Evolutionary conservation across 306 rosid genomes (phyloP), one percentile per base, ranked within the genome.

Genomic region (Mimosa pudica): DNA sequence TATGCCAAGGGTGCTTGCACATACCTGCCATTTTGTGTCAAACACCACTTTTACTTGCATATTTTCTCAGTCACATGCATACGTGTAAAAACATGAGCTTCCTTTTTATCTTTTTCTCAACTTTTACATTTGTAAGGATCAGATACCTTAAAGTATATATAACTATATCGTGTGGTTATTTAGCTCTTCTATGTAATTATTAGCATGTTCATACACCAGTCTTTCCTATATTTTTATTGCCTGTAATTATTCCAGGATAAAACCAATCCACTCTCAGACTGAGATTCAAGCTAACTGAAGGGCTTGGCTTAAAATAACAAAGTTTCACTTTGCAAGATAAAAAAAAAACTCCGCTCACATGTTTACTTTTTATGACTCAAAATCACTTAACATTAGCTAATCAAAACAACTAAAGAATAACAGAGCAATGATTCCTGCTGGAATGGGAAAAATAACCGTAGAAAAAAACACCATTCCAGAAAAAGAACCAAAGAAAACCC

Each of bases 1-100:
- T 94, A 94, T 32, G 98, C 97, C 76, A 94, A 83, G 30, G 98
- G 98, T 62, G 96, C 97, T 76, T 94, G 96, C 47, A 94, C 91
- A 77, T 92, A 91, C 84, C 98, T 94, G 84, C 78, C 75, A 88
- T 2, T 78, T 70, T 65, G 33, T 55, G 72, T 71, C 45, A 71
- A 51, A 18, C 47, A 35, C 16, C 76, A 35, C 33, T 45, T 72
- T 35, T 51, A 14, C 64, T 38, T 38, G 5, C 42, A 52, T 17
- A 17, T 8, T 73, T 54, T 73, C 77, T 10, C n/a, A n/a, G 13
- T 10, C 66, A 54, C 20, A 36, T 17, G 5, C 52, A 72, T 33
- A 62, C 4, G 42, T 35, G 36, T 36, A 17, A 73, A 54, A 52
- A 36, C 36, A 45, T 18, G 20, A 8, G 1, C 32, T 9, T 36